A percentile compares a stretch with the other conserved stretches of the same genome.
Evolutionary conservation across 2,329 filamentous ascomycete genomes (phyloP).

Genomic region (Calonectria henricotiae): DNA sequence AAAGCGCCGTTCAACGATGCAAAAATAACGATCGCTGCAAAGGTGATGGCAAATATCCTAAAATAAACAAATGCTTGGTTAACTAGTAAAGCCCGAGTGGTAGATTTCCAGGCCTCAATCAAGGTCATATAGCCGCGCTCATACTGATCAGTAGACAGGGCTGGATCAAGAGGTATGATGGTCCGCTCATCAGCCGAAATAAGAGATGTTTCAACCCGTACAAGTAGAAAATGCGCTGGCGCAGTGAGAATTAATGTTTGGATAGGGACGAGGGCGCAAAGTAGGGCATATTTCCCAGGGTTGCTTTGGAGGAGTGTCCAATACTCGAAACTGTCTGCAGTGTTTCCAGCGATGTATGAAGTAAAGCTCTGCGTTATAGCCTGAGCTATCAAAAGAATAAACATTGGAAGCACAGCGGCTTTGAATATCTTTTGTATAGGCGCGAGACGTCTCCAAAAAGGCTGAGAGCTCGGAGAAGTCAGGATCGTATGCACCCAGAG

Average conservation of each 20-base stretch:
- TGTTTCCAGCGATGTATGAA: not conserved
- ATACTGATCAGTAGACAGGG: not conserved
- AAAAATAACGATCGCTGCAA: not conserved
- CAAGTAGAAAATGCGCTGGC: not conserved
- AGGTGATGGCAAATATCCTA: not conserved
- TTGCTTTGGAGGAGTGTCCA: fast-evolving
- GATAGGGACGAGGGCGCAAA: too few relatives aligned
- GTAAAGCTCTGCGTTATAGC: not conserved
- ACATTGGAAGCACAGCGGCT: not conserved
- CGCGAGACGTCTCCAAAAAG: not conserved
- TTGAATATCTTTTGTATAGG: not conserved
- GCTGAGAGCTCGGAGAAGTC: not conserved
- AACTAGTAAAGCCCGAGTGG: not conserved
- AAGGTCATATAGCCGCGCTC: not conserved
- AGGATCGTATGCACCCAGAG: not conserved
- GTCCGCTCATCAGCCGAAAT: not conserved
- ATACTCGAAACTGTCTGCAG: not conserved
- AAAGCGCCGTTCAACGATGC: not conserved
- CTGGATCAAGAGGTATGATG: not conserved
- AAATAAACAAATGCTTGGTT: not conserved
- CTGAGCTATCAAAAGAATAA: not conserved
- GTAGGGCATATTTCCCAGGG: not conserved
- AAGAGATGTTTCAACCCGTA: not conserved
- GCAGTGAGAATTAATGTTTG: not conserved
- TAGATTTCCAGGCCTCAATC: not conserved